Evolutionary conservation across 163 green algal genomes (phyloP), one percentile per base, ranked within the genome.

Genomic region (Coccomyxa subellipsoidea): DNA sequence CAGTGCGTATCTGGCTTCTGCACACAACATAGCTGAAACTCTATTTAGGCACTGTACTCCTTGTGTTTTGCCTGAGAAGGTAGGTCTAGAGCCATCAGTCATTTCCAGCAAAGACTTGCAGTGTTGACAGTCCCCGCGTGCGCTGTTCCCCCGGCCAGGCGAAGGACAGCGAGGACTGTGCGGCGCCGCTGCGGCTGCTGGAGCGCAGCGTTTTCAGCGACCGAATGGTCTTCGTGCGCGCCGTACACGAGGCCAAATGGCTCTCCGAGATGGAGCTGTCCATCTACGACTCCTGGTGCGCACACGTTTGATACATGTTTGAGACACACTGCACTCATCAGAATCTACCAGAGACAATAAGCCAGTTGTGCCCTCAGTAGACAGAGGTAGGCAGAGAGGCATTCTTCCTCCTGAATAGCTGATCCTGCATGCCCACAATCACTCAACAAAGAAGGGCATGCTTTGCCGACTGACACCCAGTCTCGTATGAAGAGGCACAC

Each of bases 131-230:
- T 27, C 66, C 21, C 27, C 32, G 27, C 29, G 27, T 73, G 66
- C 29, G 18, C 66, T n/a, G 47, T 66, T 73, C 1, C 8, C 32
- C 27, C 8, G 66, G n/a, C 23, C 47, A 73, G 66, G 66, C 66
- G n/a, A 36, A 73, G 66, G 7, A 73, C 29, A 73, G 66, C 4
- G 66, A 36, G 7, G 27, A 73, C n/a, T 73, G 66, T n/a, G 66
- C 27, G 27, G 66, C 66, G 66, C 38, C 18, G 27, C 69, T 98
- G 35, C 88, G 96, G 0, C 84, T 99, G 40, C 87, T 99, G 85
- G 96, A 99, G 90, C 92, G 96, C 36, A 95, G 87, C 39, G 92
- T 99, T 29, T 99, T 99, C 90, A 95, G 89, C 71, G 96, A 99
- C 86, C 89, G 96, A 36, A 96, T 98, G 93, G 96, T 99, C 23